phyloP scores from a whole-genome alignment of 1,139 yeast species.

The Candida sp. region DNA sequence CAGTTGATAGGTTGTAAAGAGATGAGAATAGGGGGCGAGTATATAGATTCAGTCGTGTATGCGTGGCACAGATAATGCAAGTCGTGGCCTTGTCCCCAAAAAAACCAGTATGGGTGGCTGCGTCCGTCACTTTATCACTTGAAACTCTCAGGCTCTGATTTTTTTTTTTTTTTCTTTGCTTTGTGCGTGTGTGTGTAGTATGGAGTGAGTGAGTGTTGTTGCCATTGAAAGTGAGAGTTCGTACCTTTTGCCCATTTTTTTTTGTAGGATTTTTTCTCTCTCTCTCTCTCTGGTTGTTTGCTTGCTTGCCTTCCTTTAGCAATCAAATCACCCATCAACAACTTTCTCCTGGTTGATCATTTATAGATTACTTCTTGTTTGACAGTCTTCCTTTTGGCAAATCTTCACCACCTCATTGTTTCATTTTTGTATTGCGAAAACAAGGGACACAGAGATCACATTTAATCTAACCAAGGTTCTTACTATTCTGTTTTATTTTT shows the following conservation, averaged over 20 bases:
- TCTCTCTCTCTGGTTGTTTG: background rate
- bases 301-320: background rate
- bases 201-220: constrained; percentile 3
- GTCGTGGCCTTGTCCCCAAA: constrained; percentile 1
- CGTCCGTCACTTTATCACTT: background rate
- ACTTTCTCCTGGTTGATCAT: background rate
- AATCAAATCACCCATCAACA: too few relatives aligned
- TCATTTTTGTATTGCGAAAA: background rate
- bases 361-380: background rate
- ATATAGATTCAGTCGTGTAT: background rate
- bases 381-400: background rate
- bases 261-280: background rate
- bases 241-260: background rate
- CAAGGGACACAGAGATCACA: constrained; percentile 1
- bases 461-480: background rate
- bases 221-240: background rate
- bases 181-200: background rate
- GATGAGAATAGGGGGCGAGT: background rate
- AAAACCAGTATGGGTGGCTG: background rate
- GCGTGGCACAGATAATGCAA: background rate
- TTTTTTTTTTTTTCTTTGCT: constrained; percentile 2
- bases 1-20: too few relatives aligned
- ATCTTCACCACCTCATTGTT: background rate
- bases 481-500: background rate
- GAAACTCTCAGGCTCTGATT: constrained; percentile 4